phyloP scores from a whole-genome alignment of 768 basidiomycete genomes.

The Lanmaoa pseudosensibilis region DNA sequence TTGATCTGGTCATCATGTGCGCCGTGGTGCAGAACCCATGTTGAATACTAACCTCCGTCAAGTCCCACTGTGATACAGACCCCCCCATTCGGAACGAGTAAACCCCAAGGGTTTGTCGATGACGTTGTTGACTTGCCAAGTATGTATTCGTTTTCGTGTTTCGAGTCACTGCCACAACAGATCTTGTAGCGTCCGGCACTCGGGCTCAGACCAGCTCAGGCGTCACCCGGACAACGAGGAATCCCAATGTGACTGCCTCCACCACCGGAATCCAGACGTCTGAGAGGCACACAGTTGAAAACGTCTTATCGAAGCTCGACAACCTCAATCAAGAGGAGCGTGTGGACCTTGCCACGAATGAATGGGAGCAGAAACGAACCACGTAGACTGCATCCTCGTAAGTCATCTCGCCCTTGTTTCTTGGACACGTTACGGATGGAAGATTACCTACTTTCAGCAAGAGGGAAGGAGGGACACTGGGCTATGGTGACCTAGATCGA shows the following conservation, averaged over 20 bases:
- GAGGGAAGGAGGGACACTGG: neutral
- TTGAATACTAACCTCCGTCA: neutral
- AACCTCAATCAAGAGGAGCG: neutral
- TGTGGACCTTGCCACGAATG: neutral
- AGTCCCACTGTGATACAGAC: neutral
- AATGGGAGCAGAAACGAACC: neutral
- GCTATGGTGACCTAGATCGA: neutral
- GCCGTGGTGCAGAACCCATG: neutral
- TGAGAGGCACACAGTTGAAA: neutral
- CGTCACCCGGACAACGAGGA: neutral
- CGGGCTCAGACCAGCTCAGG: neutral
- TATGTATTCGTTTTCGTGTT: neutral
- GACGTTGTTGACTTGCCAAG: neutral
- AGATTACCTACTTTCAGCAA: neutral
- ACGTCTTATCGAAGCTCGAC: neutral
- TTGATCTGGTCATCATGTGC: neutral
- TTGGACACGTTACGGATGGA: neutral
- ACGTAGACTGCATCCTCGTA: neutral
- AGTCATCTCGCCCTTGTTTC: neutral
- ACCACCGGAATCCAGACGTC: neutral
- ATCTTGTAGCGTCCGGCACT: neutral
- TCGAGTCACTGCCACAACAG: neutral
- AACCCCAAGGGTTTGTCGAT: neutral
- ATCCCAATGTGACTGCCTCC: neutral
- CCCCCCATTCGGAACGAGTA: neutral